Percentiles rank a stretch among this genome's conserved stretches.
phyloP scores from a whole-genome alignment of 495 filamentous ascomycete species.

The Penicillium argentinense region DNA sequence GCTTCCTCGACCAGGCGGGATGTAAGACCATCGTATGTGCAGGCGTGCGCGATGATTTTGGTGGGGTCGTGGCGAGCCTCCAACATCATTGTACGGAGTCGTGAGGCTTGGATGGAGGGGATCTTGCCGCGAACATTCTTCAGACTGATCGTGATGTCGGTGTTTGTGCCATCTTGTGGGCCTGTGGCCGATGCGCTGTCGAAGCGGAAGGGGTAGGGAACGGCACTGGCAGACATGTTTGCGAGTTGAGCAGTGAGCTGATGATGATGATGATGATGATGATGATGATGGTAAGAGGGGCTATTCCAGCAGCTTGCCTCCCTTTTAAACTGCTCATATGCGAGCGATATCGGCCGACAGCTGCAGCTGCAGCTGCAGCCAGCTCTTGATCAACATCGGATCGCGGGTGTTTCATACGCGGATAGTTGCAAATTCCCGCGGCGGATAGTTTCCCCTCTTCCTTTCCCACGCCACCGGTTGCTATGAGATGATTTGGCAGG shows the following conservation, averaged over 20 bases:
- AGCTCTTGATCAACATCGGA: background rate
- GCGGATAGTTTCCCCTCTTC: conserved; percentile 5
- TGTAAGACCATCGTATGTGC: conserved; percentile 41
- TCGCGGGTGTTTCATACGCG: conserved; percentile 7
- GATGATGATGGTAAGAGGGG: conserved; percentile 3
- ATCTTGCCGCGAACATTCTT: conserved; percentile 30
- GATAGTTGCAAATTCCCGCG: conserved; percentile 12
- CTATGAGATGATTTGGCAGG: background rate
- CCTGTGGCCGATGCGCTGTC: conserved; percentile 6
- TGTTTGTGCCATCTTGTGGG: conserved; percentile 9
- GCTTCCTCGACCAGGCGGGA: conserved; percentile 42
- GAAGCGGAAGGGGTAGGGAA: conserved; percentile 38
- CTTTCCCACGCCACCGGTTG: background rate
- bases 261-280: background rate
- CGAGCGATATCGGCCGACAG: conserved; percentile 8
- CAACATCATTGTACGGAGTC: conserved; percentile 39
- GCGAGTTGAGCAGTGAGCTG: too few relatives aligned
- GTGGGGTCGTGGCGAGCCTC: conserved; percentile 33
- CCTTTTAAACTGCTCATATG: conserved; percentile 3
- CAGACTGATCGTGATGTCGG: conserved; percentile 12
- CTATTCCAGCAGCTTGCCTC: background rate
- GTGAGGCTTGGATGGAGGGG: conserved; percentile 33
- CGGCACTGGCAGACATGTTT: conserved; percentile 19
- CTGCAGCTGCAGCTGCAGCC: background rate
- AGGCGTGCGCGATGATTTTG: conserved; percentile 38